Evolutionary conservation across 257 asterid genomes (phyloP).

Genomic region (Lantana camara): DNA sequence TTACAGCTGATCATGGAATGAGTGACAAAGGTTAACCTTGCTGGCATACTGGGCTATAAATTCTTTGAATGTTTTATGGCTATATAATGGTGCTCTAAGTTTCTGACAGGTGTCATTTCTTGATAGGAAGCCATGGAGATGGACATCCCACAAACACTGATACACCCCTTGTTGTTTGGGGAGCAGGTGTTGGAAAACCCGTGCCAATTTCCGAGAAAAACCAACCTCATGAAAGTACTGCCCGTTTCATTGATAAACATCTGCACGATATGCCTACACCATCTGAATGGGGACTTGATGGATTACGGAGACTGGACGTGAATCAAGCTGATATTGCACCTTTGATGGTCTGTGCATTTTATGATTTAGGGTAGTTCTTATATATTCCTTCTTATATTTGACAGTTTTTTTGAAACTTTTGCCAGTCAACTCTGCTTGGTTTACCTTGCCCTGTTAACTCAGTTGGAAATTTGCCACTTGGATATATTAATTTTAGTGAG

Average conservation of each 20-base stretch:
- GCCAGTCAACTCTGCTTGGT: slow-evolving; percentile 95
- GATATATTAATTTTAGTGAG: slow-evolving; percentile 64
- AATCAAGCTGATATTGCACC: slow-evolving; percentile 99
- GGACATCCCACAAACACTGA: slow-evolving; percentile 97
- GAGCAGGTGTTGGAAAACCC: slow-evolving; percentile 81
- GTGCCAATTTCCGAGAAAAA: slow-evolving; percentile 39
- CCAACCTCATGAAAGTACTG: slow-evolving; percentile 47
- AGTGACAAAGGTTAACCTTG: slow-evolving; percentile 85
- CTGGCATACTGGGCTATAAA: slow-evolving; percentile 7
- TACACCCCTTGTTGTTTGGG: slow-evolving; percentile 99
- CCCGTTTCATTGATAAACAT: slow-evolving; percentile 84
- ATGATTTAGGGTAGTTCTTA: slow-evolving; percentile 8
- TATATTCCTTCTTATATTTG: slow-evolving; percentile 24
- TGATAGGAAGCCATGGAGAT: slow-evolving; percentile 96
- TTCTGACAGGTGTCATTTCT: slow-evolving; percentile 26
- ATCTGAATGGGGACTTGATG: slow-evolving; percentile 88
- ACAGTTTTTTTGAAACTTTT: slow-evolving; percentile 32
- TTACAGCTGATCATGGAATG: slow-evolving; percentile 99
- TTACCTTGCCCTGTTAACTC: slow-evolving; percentile 93
- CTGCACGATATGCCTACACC: slow-evolving; percentile 89
- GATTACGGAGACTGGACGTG: slow-evolving; percentile 85
- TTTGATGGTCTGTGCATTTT: slow-evolving; percentile 68
- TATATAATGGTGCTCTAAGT: slow-evolving; percentile 3
- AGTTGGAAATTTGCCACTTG: slow-evolving; percentile 91
- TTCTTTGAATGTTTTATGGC: slow-evolving; percentile 2